Conservation (phyloP, 306 rosid species). For the Sechiopsis laciniata region DNA sequence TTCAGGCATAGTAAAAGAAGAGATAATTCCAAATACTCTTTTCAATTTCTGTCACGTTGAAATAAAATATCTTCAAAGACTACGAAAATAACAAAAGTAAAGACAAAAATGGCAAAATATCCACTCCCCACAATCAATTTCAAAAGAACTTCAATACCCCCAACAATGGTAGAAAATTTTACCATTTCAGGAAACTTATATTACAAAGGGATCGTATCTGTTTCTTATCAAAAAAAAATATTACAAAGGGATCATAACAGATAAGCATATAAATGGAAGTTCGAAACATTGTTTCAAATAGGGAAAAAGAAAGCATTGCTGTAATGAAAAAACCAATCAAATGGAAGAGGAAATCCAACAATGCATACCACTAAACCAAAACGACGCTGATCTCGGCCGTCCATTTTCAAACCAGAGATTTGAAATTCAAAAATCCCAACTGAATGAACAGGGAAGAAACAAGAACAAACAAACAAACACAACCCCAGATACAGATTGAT, state of each 20-base stretch:
- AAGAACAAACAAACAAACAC: not conserved
- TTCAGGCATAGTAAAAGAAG: not conserved
- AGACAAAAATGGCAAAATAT: not conserved
- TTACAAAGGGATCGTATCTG: not conserved
- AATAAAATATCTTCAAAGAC: not conserved
- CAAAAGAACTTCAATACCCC: not conserved
- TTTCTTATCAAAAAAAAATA: no score
- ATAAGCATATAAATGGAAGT: not conserved
- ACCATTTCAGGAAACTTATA: not conserved
- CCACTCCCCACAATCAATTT: conserved; percentile 6
- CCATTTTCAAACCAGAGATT: conserved; percentile 13
- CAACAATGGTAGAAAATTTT: not conserved
- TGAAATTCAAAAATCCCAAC: conserved; percentile 1
- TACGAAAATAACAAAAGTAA: not conserved
- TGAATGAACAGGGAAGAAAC: not conserved
- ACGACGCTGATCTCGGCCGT: conserved; percentile 3
- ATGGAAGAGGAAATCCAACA: not conserved
- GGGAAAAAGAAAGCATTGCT: not conserved
- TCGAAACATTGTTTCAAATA: not conserved
- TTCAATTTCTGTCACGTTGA: not conserved
- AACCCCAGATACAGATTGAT: conserved; percentile 11
- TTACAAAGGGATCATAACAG: not conserved
- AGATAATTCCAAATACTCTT: not conserved
- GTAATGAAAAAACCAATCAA: not conserved
- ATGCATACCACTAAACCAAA: conserved; percentile 20